These are phyloP conservation scores for Prunus mira DNA, from an alignment of 306 rosid genomes.

Conservation along the genomic window DNA sequence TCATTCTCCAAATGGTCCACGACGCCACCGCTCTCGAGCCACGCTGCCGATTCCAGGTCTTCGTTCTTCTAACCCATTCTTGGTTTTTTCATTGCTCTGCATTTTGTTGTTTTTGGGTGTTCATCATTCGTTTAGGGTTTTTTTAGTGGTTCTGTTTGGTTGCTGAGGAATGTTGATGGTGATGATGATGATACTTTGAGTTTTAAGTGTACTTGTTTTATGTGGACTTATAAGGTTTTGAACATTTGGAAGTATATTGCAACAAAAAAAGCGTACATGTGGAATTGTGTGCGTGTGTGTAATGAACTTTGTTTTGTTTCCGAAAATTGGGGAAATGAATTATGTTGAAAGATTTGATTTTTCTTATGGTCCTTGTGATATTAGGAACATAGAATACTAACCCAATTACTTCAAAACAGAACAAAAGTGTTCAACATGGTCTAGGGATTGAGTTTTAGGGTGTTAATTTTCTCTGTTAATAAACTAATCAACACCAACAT, in stretches of 20 bases:
- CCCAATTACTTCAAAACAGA: neutral
- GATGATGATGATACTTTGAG: neutral
- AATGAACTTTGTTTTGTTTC: neutral
- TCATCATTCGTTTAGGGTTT: neutral
- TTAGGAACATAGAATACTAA: neutral
- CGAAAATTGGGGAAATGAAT: neutral
- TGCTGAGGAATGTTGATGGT: neutral
- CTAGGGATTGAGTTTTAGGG: neutral
- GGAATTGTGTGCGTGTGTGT: neutral
- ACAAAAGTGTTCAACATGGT: no score
- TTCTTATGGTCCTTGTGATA: neutral
- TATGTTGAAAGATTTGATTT: neutral
- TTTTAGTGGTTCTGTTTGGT: neutral
- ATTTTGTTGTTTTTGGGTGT: neutral
- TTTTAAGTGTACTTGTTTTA: neutral
- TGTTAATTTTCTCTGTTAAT: neutral
- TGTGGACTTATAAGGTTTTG: neutral
- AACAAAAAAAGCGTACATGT: no score
- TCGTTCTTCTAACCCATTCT: no score
- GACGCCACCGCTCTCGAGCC: slow-evolving; percentile 87
- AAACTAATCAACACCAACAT: neutral
- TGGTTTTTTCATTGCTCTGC: neutral
- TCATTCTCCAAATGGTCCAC: slow-evolving; percentile 89
- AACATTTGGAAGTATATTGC: neutral
- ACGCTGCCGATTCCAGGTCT: slow-evolving; percentile 87